Base-by-base conservation (phyloP, 768 basidiomycete species). In the Baorangia bicolor region DNA sequence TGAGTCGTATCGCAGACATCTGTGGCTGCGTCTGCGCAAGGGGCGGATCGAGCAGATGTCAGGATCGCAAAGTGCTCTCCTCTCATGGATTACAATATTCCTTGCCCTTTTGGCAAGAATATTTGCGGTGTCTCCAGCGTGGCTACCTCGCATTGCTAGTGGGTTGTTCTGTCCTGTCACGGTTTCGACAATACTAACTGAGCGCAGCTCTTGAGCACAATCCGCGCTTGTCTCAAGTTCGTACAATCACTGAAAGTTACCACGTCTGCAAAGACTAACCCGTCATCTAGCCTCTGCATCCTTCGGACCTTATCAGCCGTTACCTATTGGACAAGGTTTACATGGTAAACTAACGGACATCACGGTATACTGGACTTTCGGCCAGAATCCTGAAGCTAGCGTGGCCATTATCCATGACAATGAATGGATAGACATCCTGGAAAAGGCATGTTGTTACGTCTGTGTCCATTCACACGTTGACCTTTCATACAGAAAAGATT, bases 391-490 rank as follows among this genome's bases (percentile, higher is more conserved):
- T 16, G 3, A 7, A 16, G 57, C 37, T 30, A 13, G 12, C 25
- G 44, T 59, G n/a, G 57, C 53, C 6, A 35, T 61, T 12, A 55
- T 50, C 1, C 60, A 61, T 6, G 60, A 61, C 14, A 35, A 46
- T 11, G 30, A 59, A 12, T 61, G 60, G 60, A 20, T 55, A 13
- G 20, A 40, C 16, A 59, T 61, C 46, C 16, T 59, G 9, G 16
- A 52, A 23, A 28, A 21, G 46, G 57, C 31, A 20, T n/a, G 21
- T 4, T 31, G 20, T 39, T 5, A 25, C 13, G 1, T 20, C 11
- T 3, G 7, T 2, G 11, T 42, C 25, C 5, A 25, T 41, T 10
- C 18, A 2, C 0, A 21, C 2, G 3, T 5, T 49, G 31, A 59
- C 38, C 16, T 23, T 27, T 1, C 4, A 2, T 21, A 12, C 16